Evolutionary conservation across 1,284 basidiomycete genomes (phyloP).

Genomic region (Ceratobasidium sp.): DNA sequence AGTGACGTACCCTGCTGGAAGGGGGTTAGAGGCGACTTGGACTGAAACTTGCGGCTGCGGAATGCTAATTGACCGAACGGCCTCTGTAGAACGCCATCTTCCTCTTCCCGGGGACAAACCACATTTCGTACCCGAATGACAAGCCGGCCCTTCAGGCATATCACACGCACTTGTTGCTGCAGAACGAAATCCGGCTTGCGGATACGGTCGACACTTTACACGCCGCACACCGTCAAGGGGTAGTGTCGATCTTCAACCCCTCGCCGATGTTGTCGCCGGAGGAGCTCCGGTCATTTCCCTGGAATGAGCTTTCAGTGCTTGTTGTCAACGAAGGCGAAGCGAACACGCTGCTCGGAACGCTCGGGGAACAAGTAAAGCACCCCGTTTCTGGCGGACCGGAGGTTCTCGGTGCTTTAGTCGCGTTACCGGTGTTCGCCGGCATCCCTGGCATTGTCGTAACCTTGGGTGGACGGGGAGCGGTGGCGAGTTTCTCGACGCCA

Average conservation of each 20-base stretch:
- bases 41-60: neutral
- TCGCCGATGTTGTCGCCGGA: slow-evolving; percentile 60
- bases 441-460: slow-evolving; percentile 31
- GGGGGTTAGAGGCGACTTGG: slow-evolving; percentile 57
- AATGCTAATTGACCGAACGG: slow-evolving; percentile 3
- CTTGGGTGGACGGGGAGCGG: slow-evolving; percentile 32
- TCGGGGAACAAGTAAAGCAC: slow-evolving; percentile 33
- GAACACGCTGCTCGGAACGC: slow-evolving; percentile 49
- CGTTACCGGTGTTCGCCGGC: slow-evolving; percentile 36
- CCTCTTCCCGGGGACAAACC: slow-evolving; percentile 38
- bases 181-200: slow-evolving; percentile 65
- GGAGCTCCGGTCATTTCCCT: slow-evolving; percentile 58
- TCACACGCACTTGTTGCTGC: slow-evolving; percentile 60
- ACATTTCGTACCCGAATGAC: slow-evolving; percentile 29
- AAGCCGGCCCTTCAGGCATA: slow-evolving; percentile 27
- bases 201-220: slow-evolving; percentile 58
- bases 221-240: slow-evolving; percentile 48
- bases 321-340: slow-evolving; percentile 65
- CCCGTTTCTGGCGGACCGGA: slow-evolving; percentile 11
- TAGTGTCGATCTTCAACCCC: slow-evolving; percentile 63
- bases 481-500: slow-evolving; percentile 26
- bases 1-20: slow-evolving; percentile 57
- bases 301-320: slow-evolving; percentile 59
- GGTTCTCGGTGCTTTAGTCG: slow-evolving; percentile 34
- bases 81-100: slow-evolving; percentile 34